phyloP scores from a whole-genome alignment of 352 stramenopile genomes.

The Lagenidium giganteum region DNA sequence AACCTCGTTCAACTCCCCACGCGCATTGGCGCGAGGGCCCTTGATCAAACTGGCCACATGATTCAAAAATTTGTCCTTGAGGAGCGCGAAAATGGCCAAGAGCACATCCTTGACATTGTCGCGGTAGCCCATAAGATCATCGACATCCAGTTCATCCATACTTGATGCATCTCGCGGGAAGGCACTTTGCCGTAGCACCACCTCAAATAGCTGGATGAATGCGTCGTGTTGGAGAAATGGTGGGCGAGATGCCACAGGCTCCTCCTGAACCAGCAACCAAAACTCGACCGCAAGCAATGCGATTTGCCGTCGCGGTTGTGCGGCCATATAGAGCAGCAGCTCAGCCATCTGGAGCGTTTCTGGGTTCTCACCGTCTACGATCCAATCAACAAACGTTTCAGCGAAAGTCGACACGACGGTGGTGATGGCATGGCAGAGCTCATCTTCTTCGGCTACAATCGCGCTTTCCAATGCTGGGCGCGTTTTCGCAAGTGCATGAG shows the following conservation, averaged over 20 bases:
- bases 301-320: conserved; percentile 62
- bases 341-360: conserved; percentile 40
- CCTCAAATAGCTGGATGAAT: conserved; percentile 48
- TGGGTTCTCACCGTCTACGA: conserved; percentile 34
- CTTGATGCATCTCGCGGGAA: conserved; percentile 34
- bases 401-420: conserved; percentile 60
- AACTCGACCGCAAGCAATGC: conserved; percentile 72
- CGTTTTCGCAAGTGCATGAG: conserved; percentile 39
- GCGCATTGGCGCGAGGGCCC: too few species aligned
- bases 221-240: conserved; percentile 52
- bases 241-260: conserved; percentile 46
- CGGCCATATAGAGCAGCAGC: conserved; percentile 51
- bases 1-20: conserved; percentile 38
- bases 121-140: conserved; percentile 56
- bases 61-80: conserved; percentile 41
- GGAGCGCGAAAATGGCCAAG: conserved; percentile 44
- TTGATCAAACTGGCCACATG: conserved; percentile 22
- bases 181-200: conserved; percentile 52
- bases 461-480: conserved; percentile 42
- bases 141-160: conserved; percentile 57
- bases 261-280: conserved; percentile 66
- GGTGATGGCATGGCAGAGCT: conserved; percentile 54
- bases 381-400: conserved; percentile 69
- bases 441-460: conserved; percentile 40
- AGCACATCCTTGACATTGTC: conserved; percentile 54